Percentiles rank a stretch among this genome's conserved stretches.
phyloP scores from a whole-genome alignment of 441 rosid genomes.

The Geranium incanum region DNA sequence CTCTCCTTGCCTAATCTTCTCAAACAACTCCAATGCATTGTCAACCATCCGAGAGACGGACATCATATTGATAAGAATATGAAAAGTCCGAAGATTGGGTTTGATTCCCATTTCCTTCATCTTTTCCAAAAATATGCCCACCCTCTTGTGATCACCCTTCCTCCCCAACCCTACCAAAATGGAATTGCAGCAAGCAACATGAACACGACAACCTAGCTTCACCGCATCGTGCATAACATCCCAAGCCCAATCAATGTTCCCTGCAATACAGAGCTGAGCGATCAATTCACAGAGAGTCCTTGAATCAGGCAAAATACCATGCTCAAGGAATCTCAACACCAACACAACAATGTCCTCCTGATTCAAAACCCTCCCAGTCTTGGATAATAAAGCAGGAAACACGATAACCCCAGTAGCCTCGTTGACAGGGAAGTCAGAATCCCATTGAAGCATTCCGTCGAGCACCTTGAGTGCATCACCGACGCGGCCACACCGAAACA shows the following conservation, averaged over 20 bases:
- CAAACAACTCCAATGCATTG: constrained; percentile 50
- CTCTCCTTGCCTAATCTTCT: constrained; percentile 31
- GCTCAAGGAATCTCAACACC: constrained; percentile 39
- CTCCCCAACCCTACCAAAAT: constrained; percentile 52
- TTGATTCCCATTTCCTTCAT: constrained; percentile 49
- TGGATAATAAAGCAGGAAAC: constrained; percentile 32
- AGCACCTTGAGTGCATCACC: constrained; percentile 58
- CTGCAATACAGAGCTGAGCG: constrained; percentile 35
- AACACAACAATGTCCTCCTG: constrained; percentile 34
- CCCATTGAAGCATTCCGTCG: constrained; percentile 65
- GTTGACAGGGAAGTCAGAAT: constrained; percentile 34
- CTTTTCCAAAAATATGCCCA: constrained; percentile 42
- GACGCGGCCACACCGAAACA: constrained; percentile 31
- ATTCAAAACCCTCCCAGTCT: constrained; percentile 18
- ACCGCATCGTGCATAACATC: constrained; percentile 31
- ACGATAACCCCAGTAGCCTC: constrained; percentile 38
- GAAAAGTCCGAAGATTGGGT: constrained; percentile 53
- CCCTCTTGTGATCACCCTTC: constrained; percentile 35
- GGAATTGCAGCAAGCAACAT: constrained; percentile 48
- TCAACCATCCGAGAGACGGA: constrained; percentile 61
- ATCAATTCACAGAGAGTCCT: constrained; percentile 38
- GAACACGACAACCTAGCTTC: constrained; percentile 36
- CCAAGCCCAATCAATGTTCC: constrained; percentile 38
- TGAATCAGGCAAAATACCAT: constrained; percentile 39
- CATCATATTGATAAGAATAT: constrained; percentile 47